Conservation (phyloP, 257 asterid genomes). For the Penstemon newberryi region DNA sequence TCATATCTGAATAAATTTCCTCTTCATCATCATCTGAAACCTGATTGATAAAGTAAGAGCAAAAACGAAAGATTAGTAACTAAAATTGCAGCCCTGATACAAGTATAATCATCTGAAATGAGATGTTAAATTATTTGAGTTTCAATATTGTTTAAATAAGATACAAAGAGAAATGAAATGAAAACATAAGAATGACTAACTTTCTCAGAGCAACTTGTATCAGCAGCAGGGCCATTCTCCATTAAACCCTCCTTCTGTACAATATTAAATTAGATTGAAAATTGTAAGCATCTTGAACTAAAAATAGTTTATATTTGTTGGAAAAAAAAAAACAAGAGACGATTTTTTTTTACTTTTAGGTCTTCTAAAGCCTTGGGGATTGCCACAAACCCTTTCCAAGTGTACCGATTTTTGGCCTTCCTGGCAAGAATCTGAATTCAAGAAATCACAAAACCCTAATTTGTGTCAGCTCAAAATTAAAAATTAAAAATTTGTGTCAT, state of each 20-base stretch:
- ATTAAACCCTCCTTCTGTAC: constrained; percentile 68
- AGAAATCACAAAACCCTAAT: constrained; percentile 12
- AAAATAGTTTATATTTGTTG: background rate
- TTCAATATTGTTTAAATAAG: background rate
- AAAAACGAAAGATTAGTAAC: background rate
- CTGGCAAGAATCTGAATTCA: constrained; percentile 66
- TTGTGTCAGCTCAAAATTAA: constrained; percentile 23
- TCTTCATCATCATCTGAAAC: constrained; percentile 86
- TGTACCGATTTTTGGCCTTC: constrained; percentile 81
- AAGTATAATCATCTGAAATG: background rate
- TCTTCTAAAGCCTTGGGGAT: constrained; percentile 71
- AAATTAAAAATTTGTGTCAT: background rate
- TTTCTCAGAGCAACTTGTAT: constrained; percentile 53
- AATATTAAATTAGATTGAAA: constrained; percentile 3
- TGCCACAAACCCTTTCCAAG: constrained; percentile 93
- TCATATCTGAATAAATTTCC: constrained; percentile 49
- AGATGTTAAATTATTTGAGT: background rate
- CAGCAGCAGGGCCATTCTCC: constrained; percentile 51
- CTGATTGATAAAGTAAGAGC: constrained; percentile 30
- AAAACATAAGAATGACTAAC: constrained; percentile 40
- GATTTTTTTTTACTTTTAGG: constrained; percentile 49
- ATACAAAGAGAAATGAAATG: background rate
- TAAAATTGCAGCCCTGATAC: background rate
- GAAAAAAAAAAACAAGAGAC: background rate
- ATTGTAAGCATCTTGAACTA: constrained; percentile 1